Conservation (phyloP, 352 stramenopile genomes). For the Pythium biforme region DNA sequence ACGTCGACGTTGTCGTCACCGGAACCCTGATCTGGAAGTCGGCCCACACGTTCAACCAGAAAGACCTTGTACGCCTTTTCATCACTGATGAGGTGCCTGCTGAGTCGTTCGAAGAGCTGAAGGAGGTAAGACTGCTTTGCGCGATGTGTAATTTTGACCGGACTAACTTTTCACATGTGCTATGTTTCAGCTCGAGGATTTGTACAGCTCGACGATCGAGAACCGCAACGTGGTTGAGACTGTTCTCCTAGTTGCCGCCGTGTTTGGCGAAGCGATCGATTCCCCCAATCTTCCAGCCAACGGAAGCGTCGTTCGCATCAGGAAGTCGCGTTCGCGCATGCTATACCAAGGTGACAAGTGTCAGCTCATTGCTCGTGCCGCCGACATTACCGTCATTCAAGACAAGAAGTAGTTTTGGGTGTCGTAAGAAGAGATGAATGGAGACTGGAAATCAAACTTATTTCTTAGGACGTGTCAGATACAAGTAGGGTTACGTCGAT, state of each 20-base stretch:
- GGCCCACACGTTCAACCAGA: constrained; percentile 6
- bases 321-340: constrained; percentile 10
- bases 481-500: too few species aligned
- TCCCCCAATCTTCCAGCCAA: neutral
- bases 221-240: too few species aligned
- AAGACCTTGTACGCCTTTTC: constrained; percentile 13
- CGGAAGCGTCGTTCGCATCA: constrained; percentile 1
- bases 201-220: too few species aligned
- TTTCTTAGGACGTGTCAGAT: too few species aligned
- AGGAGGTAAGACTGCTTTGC: constrained; percentile 15
- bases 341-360: constrained; percentile 10
- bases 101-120: constrained; percentile 14
- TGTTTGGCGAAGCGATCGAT: constrained; percentile 7
- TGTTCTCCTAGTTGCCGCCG: too few species aligned
- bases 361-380: constrained; percentile 3
- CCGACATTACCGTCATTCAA: constrained; percentile 5
- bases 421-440: too few species aligned
- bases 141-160: too few species aligned
- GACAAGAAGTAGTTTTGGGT: too few species aligned
- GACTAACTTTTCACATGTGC: too few species aligned
- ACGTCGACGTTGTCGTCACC: constrained; percentile 9
- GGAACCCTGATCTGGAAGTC: constrained; percentile 23
- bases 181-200: too few species aligned
- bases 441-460: too few species aligned
- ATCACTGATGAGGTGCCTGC: constrained; percentile 13